phyloP scores from a whole-genome alignment of 805 yeast genomes.

The Kodamaea laetipori region DNA sequence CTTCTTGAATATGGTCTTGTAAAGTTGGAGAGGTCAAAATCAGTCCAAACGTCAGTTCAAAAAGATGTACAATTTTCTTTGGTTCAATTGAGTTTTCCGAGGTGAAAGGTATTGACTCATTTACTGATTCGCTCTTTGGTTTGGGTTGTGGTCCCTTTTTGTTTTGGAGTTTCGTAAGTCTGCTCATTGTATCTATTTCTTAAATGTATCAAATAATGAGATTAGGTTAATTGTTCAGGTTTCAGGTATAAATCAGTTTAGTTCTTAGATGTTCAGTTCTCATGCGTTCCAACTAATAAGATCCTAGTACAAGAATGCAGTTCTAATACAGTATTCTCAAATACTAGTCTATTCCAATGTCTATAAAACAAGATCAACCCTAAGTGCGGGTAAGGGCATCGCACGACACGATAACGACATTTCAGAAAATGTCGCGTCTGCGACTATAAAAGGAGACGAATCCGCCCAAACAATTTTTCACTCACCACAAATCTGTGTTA shows the following conservation, averaged over 20 bases:
- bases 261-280: too few relatives aligned
- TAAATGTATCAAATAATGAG: too few relatives aligned
- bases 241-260: too few relatives aligned
- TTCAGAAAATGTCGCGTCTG: background rate
- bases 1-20: slow-evolving; percentile 57
- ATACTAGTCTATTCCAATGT: too few relatives aligned
- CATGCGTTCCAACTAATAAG: too few relatives aligned
- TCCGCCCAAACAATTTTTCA: background rate
- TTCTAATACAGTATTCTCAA: too few relatives aligned
- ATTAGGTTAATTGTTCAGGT: too few relatives aligned
- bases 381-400: slow-evolving; percentile 16
- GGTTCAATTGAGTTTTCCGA: slow-evolving; percentile 36
- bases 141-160: slow-evolving; percentile 11
- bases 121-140: slow-evolving; percentile 4
- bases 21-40: slow-evolving; percentile 39
- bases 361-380: slow-evolving; percentile 5
- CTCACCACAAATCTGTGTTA: slow-evolving; percentile 53
- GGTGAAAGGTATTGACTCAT: slow-evolving; percentile 36
- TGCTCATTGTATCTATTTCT: too few relatives aligned
- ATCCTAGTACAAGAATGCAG: too few relatives aligned
- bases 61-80: slow-evolving; percentile 38
- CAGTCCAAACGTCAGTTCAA: slow-evolving; percentile 32
- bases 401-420: background rate
- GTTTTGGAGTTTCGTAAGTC: slow-evolving; percentile 32
- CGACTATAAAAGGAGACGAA: slow-evolving; percentile 15